phyloP scores from a whole-genome alignment of 2,329 filamentous ascomycete genomes.

The Trichoderma semiorbis region DNA sequence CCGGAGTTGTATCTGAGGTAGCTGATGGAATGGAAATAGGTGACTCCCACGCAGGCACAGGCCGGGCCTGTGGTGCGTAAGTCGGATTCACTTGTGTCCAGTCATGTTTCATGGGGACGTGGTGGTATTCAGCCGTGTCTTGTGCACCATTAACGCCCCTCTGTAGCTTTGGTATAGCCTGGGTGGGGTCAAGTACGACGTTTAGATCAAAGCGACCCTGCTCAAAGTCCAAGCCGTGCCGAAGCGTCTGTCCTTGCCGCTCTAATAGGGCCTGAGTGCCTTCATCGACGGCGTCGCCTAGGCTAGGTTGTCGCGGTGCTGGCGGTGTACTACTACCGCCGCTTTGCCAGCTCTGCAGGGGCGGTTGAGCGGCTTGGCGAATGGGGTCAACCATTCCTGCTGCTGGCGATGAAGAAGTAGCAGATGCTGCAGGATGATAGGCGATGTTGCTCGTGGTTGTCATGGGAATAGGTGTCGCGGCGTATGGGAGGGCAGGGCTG shows the following conservation, averaged over 20 bases:
- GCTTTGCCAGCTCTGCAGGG: constrained; percentile 7
- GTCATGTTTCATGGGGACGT: constrained; percentile 51
- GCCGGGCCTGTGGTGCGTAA: constrained; percentile 11
- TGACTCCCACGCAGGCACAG: background rate
- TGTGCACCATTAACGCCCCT: constrained; percentile 48
- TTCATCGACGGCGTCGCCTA: background rate
- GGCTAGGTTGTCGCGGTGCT: background rate
- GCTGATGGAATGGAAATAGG: background rate
- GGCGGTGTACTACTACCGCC: background rate
- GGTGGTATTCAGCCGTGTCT: constrained; percentile 43
- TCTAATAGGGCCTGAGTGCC: constrained; percentile 29
- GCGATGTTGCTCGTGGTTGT: constrained; percentile 19
- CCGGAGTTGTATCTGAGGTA: constrained; percentile 1
- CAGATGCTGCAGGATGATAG: constrained; percentile 11
- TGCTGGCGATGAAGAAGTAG: background rate
- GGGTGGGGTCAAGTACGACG: constrained; percentile 64
- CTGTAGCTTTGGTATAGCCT: constrained; percentile 48
- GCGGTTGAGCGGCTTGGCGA: background rate
- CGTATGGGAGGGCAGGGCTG: constrained; percentile 32
- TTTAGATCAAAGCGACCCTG: constrained; percentile 68
- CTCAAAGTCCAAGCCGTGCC: constrained; percentile 57
- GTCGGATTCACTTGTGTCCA: constrained; percentile 37
- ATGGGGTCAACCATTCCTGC: background rate
- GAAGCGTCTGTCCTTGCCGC: constrained; percentile 48
- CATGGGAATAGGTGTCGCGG: constrained; percentile 24